A percentile compares a stretch with the other conserved stretches of the same genome.
Evolutionary conservation across 2,329 filamentous ascomycete species (phyloP).

Genomic region (Ramularia collo-cygni): DNA sequence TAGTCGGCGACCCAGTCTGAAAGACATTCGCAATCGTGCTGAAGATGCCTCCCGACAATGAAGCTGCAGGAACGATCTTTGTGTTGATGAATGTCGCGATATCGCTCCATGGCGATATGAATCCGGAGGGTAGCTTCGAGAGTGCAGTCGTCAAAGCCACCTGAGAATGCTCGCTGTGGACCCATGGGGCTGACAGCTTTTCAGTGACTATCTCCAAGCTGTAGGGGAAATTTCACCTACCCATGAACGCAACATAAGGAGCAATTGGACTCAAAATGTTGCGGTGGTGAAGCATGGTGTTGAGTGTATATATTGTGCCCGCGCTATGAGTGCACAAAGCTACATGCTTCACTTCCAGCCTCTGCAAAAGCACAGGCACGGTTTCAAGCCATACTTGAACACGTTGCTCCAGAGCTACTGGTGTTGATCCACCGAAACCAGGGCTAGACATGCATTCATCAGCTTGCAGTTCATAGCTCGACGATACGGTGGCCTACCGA

Average conservation of each 20-base stretch:
- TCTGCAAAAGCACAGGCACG: slow-evolving; percentile 33
- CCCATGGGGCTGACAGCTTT: slow-evolving; percentile 35
- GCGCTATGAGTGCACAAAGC: slow-evolving; percentile 36
- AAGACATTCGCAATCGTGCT: too few relatives aligned
- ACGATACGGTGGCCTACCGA: slow-evolving; percentile 26
- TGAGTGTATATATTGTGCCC: slow-evolving; percentile 40
- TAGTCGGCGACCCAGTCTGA: too few relatives aligned
- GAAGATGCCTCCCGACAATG: too few relatives aligned
- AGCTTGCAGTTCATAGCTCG: too few relatives aligned
- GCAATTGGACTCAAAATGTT: slow-evolving; percentile 28
- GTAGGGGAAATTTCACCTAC: slow-evolving; percentile 2
- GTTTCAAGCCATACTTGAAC: slow-evolving; percentile 37
- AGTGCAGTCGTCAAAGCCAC: slow-evolving; percentile 23
- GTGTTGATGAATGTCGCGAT: slow-evolving; percentile 29
- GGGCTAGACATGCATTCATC: too few relatives aligned
- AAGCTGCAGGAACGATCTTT: too few relatives aligned
- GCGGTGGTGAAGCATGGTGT: slow-evolving; percentile 33
- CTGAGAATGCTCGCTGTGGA: slow-evolving; percentile 34
- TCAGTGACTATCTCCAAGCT: neutral
- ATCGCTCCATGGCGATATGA: slow-evolving; percentile 28
- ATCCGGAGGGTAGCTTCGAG: slow-evolving; percentile 22
- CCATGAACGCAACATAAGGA: slow-evolving; percentile 28
- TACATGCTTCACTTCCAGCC: slow-evolving; percentile 35
- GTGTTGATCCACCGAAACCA: slow-evolving; percentile 39
- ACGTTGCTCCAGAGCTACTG: slow-evolving; percentile 32